Conservation (phyloP, 257 asterid genomes). For the Vinca minor region DNA sequence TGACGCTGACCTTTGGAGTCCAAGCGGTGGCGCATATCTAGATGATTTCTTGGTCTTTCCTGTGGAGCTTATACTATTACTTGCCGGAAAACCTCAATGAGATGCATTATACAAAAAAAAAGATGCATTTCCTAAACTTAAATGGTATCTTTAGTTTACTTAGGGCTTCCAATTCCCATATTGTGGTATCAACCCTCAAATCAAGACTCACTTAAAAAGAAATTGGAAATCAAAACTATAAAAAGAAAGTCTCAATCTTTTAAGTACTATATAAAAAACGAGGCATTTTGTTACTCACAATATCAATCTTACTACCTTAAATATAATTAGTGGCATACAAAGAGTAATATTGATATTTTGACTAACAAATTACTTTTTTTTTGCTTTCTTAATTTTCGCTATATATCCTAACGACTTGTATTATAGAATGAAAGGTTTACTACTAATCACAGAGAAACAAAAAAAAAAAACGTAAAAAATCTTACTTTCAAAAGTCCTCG, state of each 20-base stretch:
- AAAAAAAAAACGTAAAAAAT: slow-evolving; percentile 3
- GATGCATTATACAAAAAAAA: background rate
- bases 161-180: background rate
- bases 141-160: background rate
- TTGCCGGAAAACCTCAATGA: slow-evolving; percentile 5
- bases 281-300: no score
- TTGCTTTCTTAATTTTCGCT: no score
- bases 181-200: background rate
- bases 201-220: background rate
- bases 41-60: slow-evolving; percentile 96
- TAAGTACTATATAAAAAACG: no score
- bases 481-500: slow-evolving; percentile 64
- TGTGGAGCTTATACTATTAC: slow-evolving; percentile 20
- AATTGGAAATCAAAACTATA: background rate
- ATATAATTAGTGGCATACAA: no score
- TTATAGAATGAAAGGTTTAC: no score
- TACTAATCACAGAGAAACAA: background rate
- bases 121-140: background rate
- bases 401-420: no score
- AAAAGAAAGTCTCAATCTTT: background rate
- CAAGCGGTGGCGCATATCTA: slow-evolving; percentile 93
- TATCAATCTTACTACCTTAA: no score
- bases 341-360: no score
- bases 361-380: no score
- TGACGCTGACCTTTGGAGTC: slow-evolving; percentile 97